These are phyloP conservation scores for Trichosporon ovoides DNA, from an alignment of 1,284 basidiomycete species.

Conservation along the genomic window DNA sequence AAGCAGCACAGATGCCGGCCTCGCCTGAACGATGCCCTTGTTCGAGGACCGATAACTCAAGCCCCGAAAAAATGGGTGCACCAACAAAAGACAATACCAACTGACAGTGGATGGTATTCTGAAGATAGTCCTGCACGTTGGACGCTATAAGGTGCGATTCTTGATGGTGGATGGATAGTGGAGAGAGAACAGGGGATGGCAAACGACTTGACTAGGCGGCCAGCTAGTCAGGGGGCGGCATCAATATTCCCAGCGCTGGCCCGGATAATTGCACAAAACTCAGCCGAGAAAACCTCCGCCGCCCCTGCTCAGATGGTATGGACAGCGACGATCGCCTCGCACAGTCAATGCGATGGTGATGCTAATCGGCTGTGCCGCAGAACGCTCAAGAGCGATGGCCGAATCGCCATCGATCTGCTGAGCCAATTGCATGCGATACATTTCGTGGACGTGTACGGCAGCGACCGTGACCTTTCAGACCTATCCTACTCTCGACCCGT, in stretches of 20 bases:
- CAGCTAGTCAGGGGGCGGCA: neutral
- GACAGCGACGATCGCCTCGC: no score
- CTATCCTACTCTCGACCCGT: neutral
- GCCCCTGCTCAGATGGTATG: no score
- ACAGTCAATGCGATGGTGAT: no score
- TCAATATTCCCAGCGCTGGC: no score
- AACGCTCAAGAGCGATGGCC: no score
- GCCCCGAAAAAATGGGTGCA: neutral
- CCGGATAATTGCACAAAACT: no score
- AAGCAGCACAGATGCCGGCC: constrained; percentile 2
- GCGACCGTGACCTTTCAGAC: no score
- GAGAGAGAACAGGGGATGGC: neutral
- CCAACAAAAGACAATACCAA: constrained; percentile 5
- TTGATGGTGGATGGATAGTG: constrained; percentile 4
- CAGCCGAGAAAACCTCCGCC: no score
- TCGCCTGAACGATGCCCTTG: neutral
- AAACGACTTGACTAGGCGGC: neutral
- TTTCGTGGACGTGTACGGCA: no score
- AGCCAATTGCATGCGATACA: constrained; percentile 3
- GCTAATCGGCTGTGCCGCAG: no score
- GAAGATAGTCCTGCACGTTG: constrained; percentile 5
- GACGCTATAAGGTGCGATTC: constrained; percentile 5
- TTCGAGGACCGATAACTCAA: constrained; percentile 1
- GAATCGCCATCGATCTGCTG: no score
- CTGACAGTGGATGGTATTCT: constrained; percentile 6